Conservation (phyloP, 202 grass and related monocot species). For the Cymbopogon flexuosus region DNA sequence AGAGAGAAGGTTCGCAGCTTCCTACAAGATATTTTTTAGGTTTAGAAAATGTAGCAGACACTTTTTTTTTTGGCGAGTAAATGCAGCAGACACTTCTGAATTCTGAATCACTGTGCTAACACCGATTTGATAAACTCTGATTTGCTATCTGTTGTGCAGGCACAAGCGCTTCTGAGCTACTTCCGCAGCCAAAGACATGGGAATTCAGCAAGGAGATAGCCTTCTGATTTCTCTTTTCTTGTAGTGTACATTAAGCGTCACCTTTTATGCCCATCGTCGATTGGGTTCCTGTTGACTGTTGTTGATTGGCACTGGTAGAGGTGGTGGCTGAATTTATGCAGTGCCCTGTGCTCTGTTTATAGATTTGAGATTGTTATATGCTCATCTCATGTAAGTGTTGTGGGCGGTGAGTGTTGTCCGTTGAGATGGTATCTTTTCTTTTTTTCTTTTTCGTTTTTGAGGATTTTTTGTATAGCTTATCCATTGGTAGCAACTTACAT, state of each 20-base stretch:
- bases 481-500: constrained; percentile 27
- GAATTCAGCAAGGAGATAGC: constrained; percentile 57
- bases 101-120: background rate
- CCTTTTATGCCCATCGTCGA: background rate
- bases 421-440: constrained; percentile 19
- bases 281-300: background rate
- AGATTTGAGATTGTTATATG: constrained; percentile 37
- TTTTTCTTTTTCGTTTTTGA: background rate
- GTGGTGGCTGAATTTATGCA: background rate
- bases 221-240: constrained; percentile 13
- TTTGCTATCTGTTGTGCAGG: constrained; percentile 42
- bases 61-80: background rate
- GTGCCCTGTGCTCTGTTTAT: constrained; percentile 32
- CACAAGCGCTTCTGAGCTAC: constrained; percentile 91
- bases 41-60: background rate
- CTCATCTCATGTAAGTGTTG: constrained; percentile 27
- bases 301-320: background rate
- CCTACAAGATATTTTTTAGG: background rate
- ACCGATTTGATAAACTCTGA: background rate
- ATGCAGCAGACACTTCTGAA: background rate
- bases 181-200: constrained; percentile 88
- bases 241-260: constrained; percentile 33
- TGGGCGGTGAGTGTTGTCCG: constrained; percentile 22
- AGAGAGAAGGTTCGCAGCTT: constrained; percentile 69
- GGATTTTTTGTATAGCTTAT: constrained; percentile 35